Conservation (phyloP, 2,329 filamentous ascomycete species). For the Fusarium udum region DNA sequence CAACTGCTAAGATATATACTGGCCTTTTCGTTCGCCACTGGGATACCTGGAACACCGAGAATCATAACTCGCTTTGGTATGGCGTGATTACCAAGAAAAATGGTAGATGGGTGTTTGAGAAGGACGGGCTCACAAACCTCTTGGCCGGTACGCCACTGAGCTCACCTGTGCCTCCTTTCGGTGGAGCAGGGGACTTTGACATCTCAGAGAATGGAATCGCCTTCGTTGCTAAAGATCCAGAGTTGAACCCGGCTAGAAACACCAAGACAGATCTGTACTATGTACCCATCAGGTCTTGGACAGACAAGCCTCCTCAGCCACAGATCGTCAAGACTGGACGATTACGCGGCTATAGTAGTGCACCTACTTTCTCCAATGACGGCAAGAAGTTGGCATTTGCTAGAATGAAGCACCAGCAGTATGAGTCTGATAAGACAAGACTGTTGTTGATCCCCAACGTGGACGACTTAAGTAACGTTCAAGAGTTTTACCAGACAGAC, state of each 20-base stretch:
- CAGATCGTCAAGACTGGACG: slow-evolving; percentile 63
- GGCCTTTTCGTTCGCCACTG: slow-evolving; percentile 83
- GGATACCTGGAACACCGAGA: slow-evolving; percentile 78
- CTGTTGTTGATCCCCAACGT: slow-evolving; percentile 73
- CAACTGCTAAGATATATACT: slow-evolving; percentile 76
- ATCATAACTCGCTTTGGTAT: slow-evolving; percentile 78
- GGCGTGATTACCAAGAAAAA: slow-evolving; percentile 64
- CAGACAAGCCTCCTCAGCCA: slow-evolving; percentile 61
- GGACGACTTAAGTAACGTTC: slow-evolving; percentile 63
- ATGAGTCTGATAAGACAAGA: slow-evolving; percentile 79
- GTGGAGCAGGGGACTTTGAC: slow-evolving; percentile 83
- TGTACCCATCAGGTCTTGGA: slow-evolving; percentile 70
- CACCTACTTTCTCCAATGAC: slow-evolving; percentile 78
- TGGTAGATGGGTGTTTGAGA: slow-evolving; percentile 54
- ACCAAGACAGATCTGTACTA: slow-evolving; percentile 87
- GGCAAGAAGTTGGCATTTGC: slow-evolving; percentile 78
- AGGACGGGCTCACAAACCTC: slow-evolving; percentile 67
- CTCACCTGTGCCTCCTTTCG: slow-evolving; percentile 80
- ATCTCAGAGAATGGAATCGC: slow-evolving; percentile 71
- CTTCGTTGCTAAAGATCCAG: slow-evolving; percentile 80
- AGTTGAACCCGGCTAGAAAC: slow-evolving; percentile 74
- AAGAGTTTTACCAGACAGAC: slow-evolving; percentile 69
- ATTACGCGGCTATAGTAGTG: slow-evolving; percentile 70
- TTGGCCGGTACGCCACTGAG: slow-evolving; percentile 68
- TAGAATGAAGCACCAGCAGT: slow-evolving; percentile 78